These are phyloP conservation scores for Cercospora citrullina DNA, from an alignment of 2,329 filamentous ascomycete genomes.

Conservation along the genomic window DNA sequence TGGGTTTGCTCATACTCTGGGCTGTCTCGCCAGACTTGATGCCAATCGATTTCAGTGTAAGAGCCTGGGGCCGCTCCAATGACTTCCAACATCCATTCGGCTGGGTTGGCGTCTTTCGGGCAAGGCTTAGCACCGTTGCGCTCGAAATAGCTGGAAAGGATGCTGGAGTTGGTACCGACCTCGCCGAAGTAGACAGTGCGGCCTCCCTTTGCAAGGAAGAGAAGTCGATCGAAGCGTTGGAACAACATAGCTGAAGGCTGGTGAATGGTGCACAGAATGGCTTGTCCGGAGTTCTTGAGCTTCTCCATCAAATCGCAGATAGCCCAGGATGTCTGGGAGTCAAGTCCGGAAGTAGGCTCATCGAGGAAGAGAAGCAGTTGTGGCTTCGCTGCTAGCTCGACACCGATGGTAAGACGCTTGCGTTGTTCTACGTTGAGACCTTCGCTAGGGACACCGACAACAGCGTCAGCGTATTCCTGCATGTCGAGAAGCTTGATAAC, in stretches of 20 bases:
- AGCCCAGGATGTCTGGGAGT: conserved; percentile 90
- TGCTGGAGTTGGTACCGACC: conserved; percentile 69
- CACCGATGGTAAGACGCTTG: conserved; percentile 84
- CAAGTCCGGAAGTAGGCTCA: conserved; percentile 91
- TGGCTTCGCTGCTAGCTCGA: conserved; percentile 93
- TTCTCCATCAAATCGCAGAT: conserved; percentile 87
- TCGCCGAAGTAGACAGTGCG: conserved; percentile 80
- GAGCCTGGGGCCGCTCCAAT: conserved; percentile 55
- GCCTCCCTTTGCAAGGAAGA: conserved; percentile 75
- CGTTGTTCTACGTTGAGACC: conserved; percentile 70
- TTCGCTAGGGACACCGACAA: conserved; percentile 87
- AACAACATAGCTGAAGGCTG: conserved; percentile 96
- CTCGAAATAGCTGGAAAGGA: conserved; percentile 74
- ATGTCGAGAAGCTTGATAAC: conserved; percentile 90
- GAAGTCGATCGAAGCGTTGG: conserved; percentile 80
- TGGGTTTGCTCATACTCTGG: conserved; percentile 49
- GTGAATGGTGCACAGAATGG: conserved; percentile 95
- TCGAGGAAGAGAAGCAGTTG: conserved; percentile 88
- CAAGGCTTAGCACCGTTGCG: conserved; percentile 66
- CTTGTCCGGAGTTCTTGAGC: conserved; percentile 82
- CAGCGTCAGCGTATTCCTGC: conserved; percentile 83
- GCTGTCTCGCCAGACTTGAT: conserved; percentile 51
- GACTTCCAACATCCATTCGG: conserved; percentile 73
- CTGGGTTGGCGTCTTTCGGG: conserved; percentile 70
- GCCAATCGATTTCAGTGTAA: conserved; percentile 54